Conservation (phyloP, 805 yeast species). For the Kockiozyma suomiensis region DNA sequence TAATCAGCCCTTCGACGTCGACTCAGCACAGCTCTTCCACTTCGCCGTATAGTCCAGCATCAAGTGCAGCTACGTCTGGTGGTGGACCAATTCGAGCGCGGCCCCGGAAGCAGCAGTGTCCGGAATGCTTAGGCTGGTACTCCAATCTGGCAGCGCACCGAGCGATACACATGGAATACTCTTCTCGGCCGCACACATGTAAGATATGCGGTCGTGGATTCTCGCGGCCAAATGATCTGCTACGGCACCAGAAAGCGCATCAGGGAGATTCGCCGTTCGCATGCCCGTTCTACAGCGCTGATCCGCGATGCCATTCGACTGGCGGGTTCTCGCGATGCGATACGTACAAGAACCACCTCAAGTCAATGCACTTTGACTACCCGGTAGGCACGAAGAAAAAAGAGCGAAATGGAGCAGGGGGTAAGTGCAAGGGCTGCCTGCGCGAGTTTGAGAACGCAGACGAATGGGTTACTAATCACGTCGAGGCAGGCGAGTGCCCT, state of each 20-base stretch:
- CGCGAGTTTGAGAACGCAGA: conserved; percentile 66
- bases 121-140: conserved; percentile 66
- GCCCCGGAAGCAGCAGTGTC: conserved; percentile 68
- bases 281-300: conserved; percentile 68
- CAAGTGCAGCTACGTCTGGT: background rate
- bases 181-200: conserved; percentile 77
- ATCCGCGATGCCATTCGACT: conserved; percentile 64
- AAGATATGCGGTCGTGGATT: conserved; percentile 79
- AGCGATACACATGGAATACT: conserved; percentile 72
- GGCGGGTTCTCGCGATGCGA: conserved; percentile 90
- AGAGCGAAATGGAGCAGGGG: conserved; percentile 67
- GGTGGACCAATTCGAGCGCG: conserved; percentile 20
- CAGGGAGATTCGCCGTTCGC: conserved; percentile 76
- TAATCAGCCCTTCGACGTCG: background rate
- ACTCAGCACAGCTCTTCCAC: background rate
- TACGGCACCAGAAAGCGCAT: conserved; percentile 84
- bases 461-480: conserved; percentile 75
- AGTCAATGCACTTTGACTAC: conserved; percentile 85
- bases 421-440: conserved; percentile 79
- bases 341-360: conserved; percentile 86
- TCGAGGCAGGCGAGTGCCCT: conserved; percentile 48
- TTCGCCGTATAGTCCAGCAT: background rate
- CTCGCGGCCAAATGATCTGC: conserved; percentile 82
- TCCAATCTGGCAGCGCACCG: conserved; percentile 83
- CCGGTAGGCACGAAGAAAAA: conserved; percentile 84